Evolutionary conservation across 192 early-diverging fungal species (phyloP).

Genomic region (Umbelopsis vinacea): DNA sequence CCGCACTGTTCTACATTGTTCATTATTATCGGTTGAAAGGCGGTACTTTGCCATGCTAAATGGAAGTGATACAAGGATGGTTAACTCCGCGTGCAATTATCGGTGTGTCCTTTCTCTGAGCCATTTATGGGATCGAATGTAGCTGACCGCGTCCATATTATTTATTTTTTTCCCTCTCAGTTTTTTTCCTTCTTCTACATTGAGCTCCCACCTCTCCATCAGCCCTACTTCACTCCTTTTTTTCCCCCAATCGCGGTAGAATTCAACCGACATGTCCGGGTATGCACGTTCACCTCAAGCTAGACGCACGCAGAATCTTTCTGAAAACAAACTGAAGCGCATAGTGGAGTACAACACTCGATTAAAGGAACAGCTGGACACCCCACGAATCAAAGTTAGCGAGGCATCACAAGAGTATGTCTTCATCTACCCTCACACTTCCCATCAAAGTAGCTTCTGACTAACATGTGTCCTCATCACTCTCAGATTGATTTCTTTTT

Average conservation of each 20-base stretch:
- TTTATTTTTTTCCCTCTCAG: background rate
- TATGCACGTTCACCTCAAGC: conserved; percentile 11
- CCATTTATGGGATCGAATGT: too few species aligned
- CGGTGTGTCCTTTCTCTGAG: too few species aligned
- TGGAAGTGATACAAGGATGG: too few species aligned
- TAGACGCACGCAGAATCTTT: conserved; percentile 39
- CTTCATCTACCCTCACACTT: background rate
- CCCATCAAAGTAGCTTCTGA: background rate
- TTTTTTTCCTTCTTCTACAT: conserved; percentile 4
- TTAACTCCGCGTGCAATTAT: background rate
- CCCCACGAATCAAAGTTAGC: conserved; percentile 45
- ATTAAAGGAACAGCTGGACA: conserved; percentile 45
- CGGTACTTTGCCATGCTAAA: too few species aligned
- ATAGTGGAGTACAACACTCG: conserved; percentile 43
- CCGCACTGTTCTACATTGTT: too few species aligned
- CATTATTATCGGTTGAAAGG: too few species aligned
- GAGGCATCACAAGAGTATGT: conserved; percentile 40
- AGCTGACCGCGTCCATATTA: background rate
- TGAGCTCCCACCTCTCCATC: background rate
- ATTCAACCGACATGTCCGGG: conserved; percentile 1
- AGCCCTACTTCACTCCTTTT: conserved; percentile 10
- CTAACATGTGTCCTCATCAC: background rate
- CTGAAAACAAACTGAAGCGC: conserved; percentile 47
- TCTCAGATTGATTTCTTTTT: conserved; percentile 45
- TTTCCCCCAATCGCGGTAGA: conserved; percentile 1